A percentile compares a stretch with the other conserved stretches of the same genome.
Evolutionary conservation across 768 basidiomycete genomes (phyloP).

Genomic region (Xerocomellus chrysenteron): DNA sequence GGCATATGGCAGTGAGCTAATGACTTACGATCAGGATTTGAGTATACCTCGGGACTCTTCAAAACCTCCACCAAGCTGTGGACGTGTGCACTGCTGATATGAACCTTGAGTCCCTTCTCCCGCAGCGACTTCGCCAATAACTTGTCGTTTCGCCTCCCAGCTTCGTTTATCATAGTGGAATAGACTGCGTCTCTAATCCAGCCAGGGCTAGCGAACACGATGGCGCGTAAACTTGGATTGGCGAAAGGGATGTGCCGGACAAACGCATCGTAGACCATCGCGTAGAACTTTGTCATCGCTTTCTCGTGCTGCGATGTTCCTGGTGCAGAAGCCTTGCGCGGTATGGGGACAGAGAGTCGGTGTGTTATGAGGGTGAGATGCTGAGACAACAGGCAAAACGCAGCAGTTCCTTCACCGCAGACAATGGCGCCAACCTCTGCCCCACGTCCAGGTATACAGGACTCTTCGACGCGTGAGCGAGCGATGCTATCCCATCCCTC

Average conservation of each 20-base stretch:
- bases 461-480: constrained; percentile 75
- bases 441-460: constrained; percentile 89
- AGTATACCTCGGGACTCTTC: constrained; percentile 85
- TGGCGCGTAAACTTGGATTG: constrained; percentile 70
- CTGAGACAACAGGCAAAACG: constrained; percentile 92
- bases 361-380: constrained; percentile 96
- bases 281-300: constrained; percentile 80
- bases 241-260: constrained; percentile 87
- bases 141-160: constrained; percentile 80
- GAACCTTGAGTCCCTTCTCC: constrained; percentile 87
- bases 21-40: not conserved
- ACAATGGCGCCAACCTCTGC: constrained; percentile 97
- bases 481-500: constrained; percentile 95
- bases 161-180: constrained; percentile 82
- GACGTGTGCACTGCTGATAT: constrained; percentile 90
- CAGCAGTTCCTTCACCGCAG: constrained; percentile 92
- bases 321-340: constrained; percentile 84
- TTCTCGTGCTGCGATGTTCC: constrained; percentile 89
- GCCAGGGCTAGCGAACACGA: constrained; percentile 96
- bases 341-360: constrained; percentile 84
- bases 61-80: constrained; percentile 94
- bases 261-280: constrained; percentile 82
- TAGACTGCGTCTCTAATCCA: constrained; percentile 91
- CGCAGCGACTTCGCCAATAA: constrained; percentile 67
- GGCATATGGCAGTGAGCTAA: not conserved